phyloP scores from a whole-genome alignment of 495 filamentous ascomycete genomes.

The Corynascus novoguineensis region DNA sequence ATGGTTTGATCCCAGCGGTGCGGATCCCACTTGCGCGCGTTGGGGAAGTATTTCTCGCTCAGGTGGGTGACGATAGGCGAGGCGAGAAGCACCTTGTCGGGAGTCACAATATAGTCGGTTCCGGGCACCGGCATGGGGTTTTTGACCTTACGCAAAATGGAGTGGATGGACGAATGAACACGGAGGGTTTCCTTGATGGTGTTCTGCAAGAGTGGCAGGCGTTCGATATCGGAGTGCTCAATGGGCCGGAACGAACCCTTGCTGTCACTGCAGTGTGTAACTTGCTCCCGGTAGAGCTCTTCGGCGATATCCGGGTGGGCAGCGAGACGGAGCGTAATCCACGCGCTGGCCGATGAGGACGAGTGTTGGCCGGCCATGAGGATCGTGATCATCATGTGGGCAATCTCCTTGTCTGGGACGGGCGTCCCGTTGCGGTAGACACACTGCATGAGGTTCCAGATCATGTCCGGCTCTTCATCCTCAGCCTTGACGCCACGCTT shows the following conservation, averaged over 20 bases:
- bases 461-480: constrained; percentile 61
- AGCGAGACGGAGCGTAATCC: constrained; percentile 76
- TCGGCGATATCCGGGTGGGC: constrained; percentile 66
- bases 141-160: constrained; percentile 80
- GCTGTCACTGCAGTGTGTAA: constrained; percentile 53
- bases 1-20: constrained; percentile 69
- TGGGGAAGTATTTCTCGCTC: constrained; percentile 73
- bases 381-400: constrained; percentile 88
- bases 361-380: constrained; percentile 89
- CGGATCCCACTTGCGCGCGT: constrained; percentile 75
- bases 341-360: constrained; percentile 71
- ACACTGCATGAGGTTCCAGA: constrained; percentile 75
- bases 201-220: constrained; percentile 61
- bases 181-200: constrained; percentile 78
- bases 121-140: constrained; percentile 70
- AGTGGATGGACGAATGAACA: constrained; percentile 75
- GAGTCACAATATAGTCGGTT: constrained; percentile 72
- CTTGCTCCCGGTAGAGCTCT: constrained; percentile 70
- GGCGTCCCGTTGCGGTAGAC: constrained; percentile 66
- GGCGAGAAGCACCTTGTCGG: constrained; percentile 68
- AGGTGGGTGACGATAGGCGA: constrained; percentile 72
- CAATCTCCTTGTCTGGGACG: constrained; percentile 73
- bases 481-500: constrained; percentile 40
- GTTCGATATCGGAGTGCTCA: constrained; percentile 59
- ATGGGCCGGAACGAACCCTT: constrained; percentile 63